Evolutionary conservation across 2,329 filamentous ascomycete genomes (phyloP), one percentile per base, ranked within the genome.

Genomic region (Shiraia sp.): DNA sequence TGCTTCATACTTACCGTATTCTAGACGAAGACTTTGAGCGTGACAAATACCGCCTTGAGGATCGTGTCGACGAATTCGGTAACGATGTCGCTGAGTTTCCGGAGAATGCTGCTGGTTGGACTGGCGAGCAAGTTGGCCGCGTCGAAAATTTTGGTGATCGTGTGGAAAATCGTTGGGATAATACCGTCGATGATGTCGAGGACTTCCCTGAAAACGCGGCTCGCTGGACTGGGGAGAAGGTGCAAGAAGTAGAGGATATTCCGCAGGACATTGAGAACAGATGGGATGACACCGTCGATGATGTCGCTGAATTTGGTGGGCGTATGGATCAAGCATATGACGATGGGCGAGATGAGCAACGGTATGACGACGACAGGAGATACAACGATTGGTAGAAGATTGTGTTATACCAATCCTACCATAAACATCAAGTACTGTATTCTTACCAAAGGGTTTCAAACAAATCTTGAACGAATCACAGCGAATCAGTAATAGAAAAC

Each of bases 261-360:
- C 53, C 55, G 3, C 40, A 60, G n/a, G 47, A 55, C 23, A 51
- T 60, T 9, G 55, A 54, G 31, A 51, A 57, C 14, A 51, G 45
- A 38, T 61, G 55, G 55, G 57, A 61, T 31, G 45, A 51, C 27
- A 45, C 37, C n/a, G 45, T 44, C 4, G 38, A 47, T 8, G 44
- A 46, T 2, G 50, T 61, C 2, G 51, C 55, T 17, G 27, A 34
- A 3, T 61, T 57, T 36, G 57, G 53, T 3, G 53, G 49, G 3
- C 40, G 56, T 1, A 61, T 61, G 55, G 55, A 46, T 9, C 37
- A 57, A 22, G 49, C 57, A 10, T 61, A 59, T 23, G 55, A 61
- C 15, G 43, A 54, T 3, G 57, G 57, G 3, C 51, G 50, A 17
- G 53, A 61, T 1, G 55, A 59, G 35, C 42, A 45, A 37, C 47